Base-by-base conservation (phyloP, 179 eudicot genomes). In the Nepenthes alata region DNA sequence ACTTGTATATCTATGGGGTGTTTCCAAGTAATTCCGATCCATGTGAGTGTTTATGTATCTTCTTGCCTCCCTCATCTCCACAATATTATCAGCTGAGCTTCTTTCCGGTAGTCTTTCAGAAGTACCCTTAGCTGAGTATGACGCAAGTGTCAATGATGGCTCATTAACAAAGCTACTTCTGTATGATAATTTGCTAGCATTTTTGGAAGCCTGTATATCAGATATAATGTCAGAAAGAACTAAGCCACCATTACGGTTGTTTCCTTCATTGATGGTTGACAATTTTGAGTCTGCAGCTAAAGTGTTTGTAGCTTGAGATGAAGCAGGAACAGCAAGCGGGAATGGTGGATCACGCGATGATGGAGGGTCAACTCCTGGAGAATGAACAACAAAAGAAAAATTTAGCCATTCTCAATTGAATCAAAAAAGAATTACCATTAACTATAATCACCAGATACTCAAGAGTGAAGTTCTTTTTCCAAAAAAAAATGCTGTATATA, bases 351-450 rank as follows among this genome's bases (percentile, higher is more conserved):
- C 99, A 69, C 99, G 97, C 79, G 97, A 87, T 64, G 99, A 94
- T 66, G 97, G 99, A 61, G 87, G 89, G 87, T 90, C 99, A 79
- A 90, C 97, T 79, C 99, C 99, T 94, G 99, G 89, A 85, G 89
- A 85, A 93, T 90, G 86, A 72, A 68, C 62, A 78, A 78, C 53
- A 68, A 60, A 50, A 68, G 59, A 74, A 75, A 64, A 76, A 64
- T 70, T 76, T 76, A 77, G 78, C 81, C 70, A 60, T 67, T 81
- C 82, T 71, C 49, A 64, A 62, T 35, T 45, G 37, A 49, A 6
- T 47, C 60, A 56, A 47, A 68, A 57, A 37, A 61, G 9, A 52
- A 57, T 12, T 54, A 13, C 45, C 10, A 60, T 49, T n/a, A 35
- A 41, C 56, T 2, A 38, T 37, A 12, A 6, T 53, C 44, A 57